Conservation (phyloP, 495 filamentous ascomycete genomes). For the Penicillium nucicola region DNA sequence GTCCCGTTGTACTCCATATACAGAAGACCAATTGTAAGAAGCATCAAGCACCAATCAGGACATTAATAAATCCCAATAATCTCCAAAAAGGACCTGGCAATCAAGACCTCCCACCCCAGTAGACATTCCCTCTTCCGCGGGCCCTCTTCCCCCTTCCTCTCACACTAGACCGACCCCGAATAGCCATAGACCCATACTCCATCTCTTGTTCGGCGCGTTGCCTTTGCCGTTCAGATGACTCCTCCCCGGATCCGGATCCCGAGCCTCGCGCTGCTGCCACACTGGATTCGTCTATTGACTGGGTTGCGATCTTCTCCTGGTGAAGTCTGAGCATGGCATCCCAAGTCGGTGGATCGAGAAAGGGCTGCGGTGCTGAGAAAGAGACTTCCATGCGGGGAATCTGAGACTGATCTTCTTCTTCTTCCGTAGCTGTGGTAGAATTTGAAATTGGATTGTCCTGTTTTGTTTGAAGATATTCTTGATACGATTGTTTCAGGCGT, state of each 20-base stretch:
- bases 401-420: not conserved
- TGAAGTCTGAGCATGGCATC: conserved; percentile 20
- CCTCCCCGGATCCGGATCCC: not conserved
- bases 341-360: conserved; percentile 24
- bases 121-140: conserved; percentile 11
- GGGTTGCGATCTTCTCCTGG: not conserved
- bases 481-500: conserved; percentile 11
- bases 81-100: conserved; percentile 2
- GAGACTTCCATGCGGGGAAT: conserved; percentile 9
- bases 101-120: conserved; percentile 10
- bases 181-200: conserved; percentile 33
- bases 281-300: not conserved
- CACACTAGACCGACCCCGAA: conserved; percentile 25
- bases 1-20: too few relatives aligned
- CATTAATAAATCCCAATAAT: too few relatives aligned
- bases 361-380: conserved; percentile 21
- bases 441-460: not conserved
- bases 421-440: not conserved
- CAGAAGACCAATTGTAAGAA: too few relatives aligned
- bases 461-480: not conserved
- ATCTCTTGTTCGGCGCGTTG: conserved; percentile 20
- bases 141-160: conserved; percentile 17
- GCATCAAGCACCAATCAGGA: too few relatives aligned
- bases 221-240: conserved; percentile 15
- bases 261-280: not conserved